Evolutionary conservation across 164 flowering plant genomes (phyloP).

Genomic region (Buxus sempervirens): DNA sequence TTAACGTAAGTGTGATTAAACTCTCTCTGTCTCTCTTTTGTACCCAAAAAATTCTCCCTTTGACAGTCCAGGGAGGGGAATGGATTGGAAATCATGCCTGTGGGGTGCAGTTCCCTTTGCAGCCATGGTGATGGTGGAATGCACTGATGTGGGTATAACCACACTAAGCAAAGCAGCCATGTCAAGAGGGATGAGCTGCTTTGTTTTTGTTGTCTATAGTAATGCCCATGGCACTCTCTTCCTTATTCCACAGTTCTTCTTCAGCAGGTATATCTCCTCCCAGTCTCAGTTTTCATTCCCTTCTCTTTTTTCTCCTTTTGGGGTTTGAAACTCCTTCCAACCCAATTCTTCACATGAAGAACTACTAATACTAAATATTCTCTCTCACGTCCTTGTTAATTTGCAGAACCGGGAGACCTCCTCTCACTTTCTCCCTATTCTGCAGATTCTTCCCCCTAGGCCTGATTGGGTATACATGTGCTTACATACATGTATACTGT

Average conservation of each 20-base stretch:
- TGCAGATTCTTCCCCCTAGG: slow-evolving; percentile 36
- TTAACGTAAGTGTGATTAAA: too few species aligned
- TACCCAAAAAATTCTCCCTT: too few species aligned
- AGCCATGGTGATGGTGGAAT: slow-evolving; percentile 1
- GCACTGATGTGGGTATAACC: slow-evolving; percentile 25
- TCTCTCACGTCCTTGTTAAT: neutral
- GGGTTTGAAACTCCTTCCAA: too few species aligned
- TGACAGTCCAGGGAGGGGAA: too few species aligned
- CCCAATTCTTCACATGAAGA: too few species aligned
- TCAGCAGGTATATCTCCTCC: slow-evolving; percentile 16
- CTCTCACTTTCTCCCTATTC: slow-evolving; percentile 28
- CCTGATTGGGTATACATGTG: slow-evolving; percentile 34
- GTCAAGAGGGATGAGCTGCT: slow-evolving; percentile 40
- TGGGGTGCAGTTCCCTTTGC: neutral
- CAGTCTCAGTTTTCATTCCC: neutral
- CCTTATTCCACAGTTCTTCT: slow-evolving; percentile 27
- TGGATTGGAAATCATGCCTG: too few species aligned
- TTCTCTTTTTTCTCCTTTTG: neutral
- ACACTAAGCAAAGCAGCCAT: slow-evolving; percentile 44
- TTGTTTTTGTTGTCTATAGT: slow-evolving; percentile 35
- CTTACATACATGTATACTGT: neutral
- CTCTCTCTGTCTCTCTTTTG: too few species aligned
- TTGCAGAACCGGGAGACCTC: slow-evolving; percentile 5
- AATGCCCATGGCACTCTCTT: slow-evolving; percentile 34
- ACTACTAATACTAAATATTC: too few species aligned